These are phyloP conservation scores for Chaetomiaceae sp. DNA, from an alignment of 2,329 filamentous ascomycete species.

Conservation along the genomic window DNA sequence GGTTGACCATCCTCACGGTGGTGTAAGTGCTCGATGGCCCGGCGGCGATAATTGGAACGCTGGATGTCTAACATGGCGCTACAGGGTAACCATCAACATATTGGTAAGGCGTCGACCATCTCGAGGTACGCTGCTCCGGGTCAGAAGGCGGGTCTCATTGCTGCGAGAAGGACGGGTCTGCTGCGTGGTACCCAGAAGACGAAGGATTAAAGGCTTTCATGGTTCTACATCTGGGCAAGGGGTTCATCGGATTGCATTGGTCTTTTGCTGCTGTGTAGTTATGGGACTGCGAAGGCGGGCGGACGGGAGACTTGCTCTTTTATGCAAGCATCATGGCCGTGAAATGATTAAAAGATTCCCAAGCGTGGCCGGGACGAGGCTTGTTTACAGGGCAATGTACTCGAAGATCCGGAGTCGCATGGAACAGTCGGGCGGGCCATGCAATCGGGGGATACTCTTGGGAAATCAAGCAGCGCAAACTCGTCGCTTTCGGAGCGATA, in stretches of 20 bases:
- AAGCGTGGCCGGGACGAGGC: slow-evolving; percentile 23
- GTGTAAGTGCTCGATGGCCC: slow-evolving; percentile 52
- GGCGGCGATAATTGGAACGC: background rate
- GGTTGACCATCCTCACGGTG: slow-evolving; percentile 97
- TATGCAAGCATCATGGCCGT: slow-evolving; percentile 47
- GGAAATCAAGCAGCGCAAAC: slow-evolving; percentile 17
- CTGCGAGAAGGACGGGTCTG: slow-evolving; percentile 98
- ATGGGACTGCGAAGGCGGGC: slow-evolving; percentile 38
- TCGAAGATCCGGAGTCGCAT: slow-evolving; percentile 11
- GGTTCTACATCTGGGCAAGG: slow-evolving; percentile 57
- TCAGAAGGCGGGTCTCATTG: slow-evolving; percentile 99
- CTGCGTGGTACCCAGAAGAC: slow-evolving; percentile 99
- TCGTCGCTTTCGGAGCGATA: slow-evolving; percentile 12
- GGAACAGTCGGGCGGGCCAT: slow-evolving; percentile 12
- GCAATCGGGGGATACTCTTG: slow-evolving; percentile 16
- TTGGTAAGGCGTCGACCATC: slow-evolving; percentile 99
- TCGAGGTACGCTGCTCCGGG: slow-evolving; percentile 94
- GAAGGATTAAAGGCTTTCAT: slow-evolving; percentile 80
- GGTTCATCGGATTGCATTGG: slow-evolving; percentile 61
- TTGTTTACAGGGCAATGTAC: slow-evolving; percentile 16
- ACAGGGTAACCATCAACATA: slow-evolving; percentile 99
- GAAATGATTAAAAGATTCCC: slow-evolving; percentile 38
- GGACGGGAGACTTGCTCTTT: slow-evolving; percentile 44
- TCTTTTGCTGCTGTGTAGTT: slow-evolving; percentile 46
- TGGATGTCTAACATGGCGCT: slow-evolving; percentile 39